Evolutionary conservation across 2,329 filamentous ascomycete species (phyloP).

Genomic region (Triangularia verruculosa): DNA sequence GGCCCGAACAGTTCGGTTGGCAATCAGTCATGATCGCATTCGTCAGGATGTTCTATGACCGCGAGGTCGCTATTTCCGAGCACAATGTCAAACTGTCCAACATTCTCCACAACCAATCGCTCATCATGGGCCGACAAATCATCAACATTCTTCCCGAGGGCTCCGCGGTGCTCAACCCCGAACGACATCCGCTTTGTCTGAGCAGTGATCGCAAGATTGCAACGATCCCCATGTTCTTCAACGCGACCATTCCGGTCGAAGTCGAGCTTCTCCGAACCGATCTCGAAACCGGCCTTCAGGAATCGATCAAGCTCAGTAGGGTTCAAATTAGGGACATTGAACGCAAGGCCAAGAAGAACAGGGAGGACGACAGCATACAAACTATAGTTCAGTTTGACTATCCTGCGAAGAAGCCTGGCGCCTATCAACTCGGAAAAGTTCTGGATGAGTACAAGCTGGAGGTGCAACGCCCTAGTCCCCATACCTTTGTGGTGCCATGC

Average conservation of each 20-base stretch:
- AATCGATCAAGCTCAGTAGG: conserved; percentile 71
- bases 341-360: conserved; percentile 60
- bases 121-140: conserved; percentile 94
- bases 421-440: conserved; percentile 82
- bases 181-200: conserved; percentile 77
- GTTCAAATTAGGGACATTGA: conserved; percentile 74
- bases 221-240: conserved; percentile 82
- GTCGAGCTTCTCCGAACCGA: conserved; percentile 89
- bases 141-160: conserved; percentile 97
- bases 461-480: conserved; percentile 71
- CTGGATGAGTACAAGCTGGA: conserved; percentile 93
- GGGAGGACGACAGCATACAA: conserved; percentile 52
- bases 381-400: conserved; percentile 68
- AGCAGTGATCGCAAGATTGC: conserved; percentile 59
- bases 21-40: conserved; percentile 69
- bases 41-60: conserved; percentile 82
- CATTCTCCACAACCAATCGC: conserved; percentile 85
- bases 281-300: conserved; percentile 74
- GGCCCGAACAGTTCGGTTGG: conserved; percentile 62
- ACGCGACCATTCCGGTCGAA: conserved; percentile 83
- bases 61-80: conserved; percentile 91
- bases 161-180: conserved; percentile 83
- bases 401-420: conserved; percentile 77
- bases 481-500: conserved; percentile 82
- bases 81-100: conserved; percentile 82